phyloP scores from a whole-genome alignment of 2,329 filamentous ascomycete species.

The Hymenoscyphus repandus region DNA sequence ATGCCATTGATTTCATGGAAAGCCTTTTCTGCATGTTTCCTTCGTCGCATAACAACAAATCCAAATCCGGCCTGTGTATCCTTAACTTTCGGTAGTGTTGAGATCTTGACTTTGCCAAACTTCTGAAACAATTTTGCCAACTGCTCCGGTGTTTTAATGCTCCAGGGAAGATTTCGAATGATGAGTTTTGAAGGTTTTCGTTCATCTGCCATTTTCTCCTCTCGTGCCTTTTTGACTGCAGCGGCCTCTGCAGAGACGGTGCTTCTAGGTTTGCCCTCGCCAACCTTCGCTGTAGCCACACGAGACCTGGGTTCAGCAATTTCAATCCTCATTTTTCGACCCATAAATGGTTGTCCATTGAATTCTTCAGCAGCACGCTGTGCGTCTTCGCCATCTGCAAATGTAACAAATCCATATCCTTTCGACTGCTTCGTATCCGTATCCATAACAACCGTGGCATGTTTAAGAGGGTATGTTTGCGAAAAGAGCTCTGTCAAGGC shows the following conservation, averaged over 20 bases:
- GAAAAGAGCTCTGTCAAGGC: slow-evolving; percentile 85
- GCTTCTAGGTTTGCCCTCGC: slow-evolving; percentile 33
- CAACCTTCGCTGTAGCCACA: slow-evolving; percentile 47
- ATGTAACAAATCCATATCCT: slow-evolving; percentile 95
- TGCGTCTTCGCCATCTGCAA: slow-evolving; percentile 90
- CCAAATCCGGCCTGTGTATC: slow-evolving; percentile 76
- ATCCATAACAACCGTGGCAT: slow-evolving; percentile 88
- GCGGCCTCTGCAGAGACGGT: slow-evolving; percentile 33
- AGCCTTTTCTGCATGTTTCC: slow-evolving; percentile 87
- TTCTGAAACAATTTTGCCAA: slow-evolving; percentile 73
- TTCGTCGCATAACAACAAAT: slow-evolving; percentile 82
- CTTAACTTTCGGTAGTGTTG: slow-evolving; percentile 74
- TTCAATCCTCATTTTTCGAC: slow-evolving; percentile 78
- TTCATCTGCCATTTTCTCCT: slow-evolving; percentile 55
- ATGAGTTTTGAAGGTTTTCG: slow-evolving; percentile 70
- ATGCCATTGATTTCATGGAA: slow-evolving; percentile 83
- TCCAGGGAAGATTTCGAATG: slow-evolving; percentile 93
- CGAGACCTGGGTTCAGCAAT: slow-evolving; percentile 82
- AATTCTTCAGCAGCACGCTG: slow-evolving; percentile 74
- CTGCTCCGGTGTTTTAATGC: slow-evolving; percentile 80
- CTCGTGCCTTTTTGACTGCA: slow-evolving; percentile 46
- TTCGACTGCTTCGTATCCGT: slow-evolving; percentile 79
- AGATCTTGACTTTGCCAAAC: slow-evolving; percentile 87
- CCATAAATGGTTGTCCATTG: slow-evolving; percentile 71
- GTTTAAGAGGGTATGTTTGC: slow-evolving; percentile 88